Evolutionary conservation across 768 basidiomycete species (phyloP).

Genomic region (Pleurotus tuoliensis): DNA sequence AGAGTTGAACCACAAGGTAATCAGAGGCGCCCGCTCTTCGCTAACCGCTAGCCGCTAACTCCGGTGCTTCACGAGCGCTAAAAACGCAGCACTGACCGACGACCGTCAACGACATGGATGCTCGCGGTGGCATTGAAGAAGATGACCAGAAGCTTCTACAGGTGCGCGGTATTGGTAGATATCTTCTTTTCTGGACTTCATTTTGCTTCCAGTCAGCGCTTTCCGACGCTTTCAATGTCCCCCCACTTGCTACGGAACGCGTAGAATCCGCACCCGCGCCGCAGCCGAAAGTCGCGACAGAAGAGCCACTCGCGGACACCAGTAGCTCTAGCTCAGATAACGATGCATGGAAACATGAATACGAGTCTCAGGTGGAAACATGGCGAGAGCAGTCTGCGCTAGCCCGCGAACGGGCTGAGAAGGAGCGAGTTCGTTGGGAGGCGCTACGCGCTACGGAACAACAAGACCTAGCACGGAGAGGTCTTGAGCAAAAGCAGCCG

Average conservation of each 20-base stretch:
- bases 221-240: constrained; percentile 3
- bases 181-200: neutral
- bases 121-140: neutral
- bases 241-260: neutral
- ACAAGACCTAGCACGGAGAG: constrained; percentile 33
- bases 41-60: neutral
- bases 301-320: constrained; percentile 7
- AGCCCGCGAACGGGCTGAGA: constrained; percentile 72
- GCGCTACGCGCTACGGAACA: constrained; percentile 54
- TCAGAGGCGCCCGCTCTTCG: too few relatives aligned
- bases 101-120: neutral
- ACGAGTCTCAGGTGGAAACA: constrained; percentile 60
- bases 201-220: neutral
- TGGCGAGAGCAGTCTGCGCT: constrained; percentile 75
- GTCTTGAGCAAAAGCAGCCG: constrained; percentile 4
- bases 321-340: constrained; percentile 21
- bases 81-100: neutral
- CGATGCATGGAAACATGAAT: constrained; percentile 62
- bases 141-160: neutral
- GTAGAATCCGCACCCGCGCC: neutral
- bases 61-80: neutral
- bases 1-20: too few relatives aligned
- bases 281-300: neutral
- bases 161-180: neutral
- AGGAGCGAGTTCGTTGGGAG: constrained; percentile 71